Conservation (phyloP, 306 rosid genomes). For the cucumber (Cucumis sativus) region DNA sequence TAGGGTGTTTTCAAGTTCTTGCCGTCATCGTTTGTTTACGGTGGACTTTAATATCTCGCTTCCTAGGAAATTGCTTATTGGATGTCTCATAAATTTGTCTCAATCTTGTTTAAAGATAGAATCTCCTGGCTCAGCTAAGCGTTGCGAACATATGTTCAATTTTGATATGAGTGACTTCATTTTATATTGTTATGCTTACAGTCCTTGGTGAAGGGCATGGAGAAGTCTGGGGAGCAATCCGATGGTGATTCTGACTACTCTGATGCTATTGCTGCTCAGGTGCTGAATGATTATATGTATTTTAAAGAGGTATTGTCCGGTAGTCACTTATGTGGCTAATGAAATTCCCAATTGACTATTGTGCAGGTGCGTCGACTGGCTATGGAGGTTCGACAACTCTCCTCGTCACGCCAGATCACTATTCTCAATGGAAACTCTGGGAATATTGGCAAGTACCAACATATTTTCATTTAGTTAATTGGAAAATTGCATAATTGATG, state of each 20-base stretch:
- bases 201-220: slow-evolving; percentile 60
- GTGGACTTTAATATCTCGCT: background rate
- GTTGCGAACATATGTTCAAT: background rate
- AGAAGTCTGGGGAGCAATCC: slow-evolving; percentile 46
- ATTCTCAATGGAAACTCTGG: slow-evolving; percentile 57
- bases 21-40: background rate
- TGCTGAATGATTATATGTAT: slow-evolving; percentile 4
- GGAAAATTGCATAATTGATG: background rate
- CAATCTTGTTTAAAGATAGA: background rate
- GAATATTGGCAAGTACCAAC: slow-evolving; percentile 29
- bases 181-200: slow-evolving; percentile 8
- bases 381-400: slow-evolving; percentile 41
- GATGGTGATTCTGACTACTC: slow-evolving; percentile 48
- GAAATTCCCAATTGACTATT: slow-evolving; percentile 7
- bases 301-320: background rate
- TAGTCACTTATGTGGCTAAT: background rate
- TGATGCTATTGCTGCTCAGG: slow-evolving; percentile 78
- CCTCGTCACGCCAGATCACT: slow-evolving; percentile 37
- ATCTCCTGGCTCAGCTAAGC: background rate
- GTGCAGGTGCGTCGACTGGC: slow-evolving; percentile 67
- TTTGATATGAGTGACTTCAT: background rate
- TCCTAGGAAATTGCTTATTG: background rate
- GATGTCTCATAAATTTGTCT: background rate
- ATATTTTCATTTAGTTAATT: background rate
- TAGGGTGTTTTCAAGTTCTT: background rate